These are phyloP conservation scores for Mortierella antarctica DNA, from an alignment of 192 early-diverging fungal genomes.

Conservation along the genomic window DNA sequence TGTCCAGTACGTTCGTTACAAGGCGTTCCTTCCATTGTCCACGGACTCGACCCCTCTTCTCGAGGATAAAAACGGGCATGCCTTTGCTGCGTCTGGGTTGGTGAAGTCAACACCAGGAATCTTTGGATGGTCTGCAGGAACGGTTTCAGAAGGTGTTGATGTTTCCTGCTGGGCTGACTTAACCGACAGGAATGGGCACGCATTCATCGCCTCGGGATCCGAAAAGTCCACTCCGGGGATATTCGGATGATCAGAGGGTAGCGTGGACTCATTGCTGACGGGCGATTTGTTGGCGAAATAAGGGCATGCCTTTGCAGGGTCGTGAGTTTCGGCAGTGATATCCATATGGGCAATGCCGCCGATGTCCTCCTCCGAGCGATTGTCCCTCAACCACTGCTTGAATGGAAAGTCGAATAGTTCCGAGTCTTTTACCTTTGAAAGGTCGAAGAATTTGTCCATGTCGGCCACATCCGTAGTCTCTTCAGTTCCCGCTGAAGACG, in stretches of 20 bases:
- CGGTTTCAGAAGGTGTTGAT: not conserved
- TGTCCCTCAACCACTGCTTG: conserved; percentile 14
- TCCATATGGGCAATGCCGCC: not conserved
- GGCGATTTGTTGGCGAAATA: conserved; percentile 13
- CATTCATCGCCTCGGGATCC: conserved; percentile 32
- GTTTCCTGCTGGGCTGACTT: conserved; percentile 16
- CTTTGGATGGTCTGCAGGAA: conserved; percentile 36
- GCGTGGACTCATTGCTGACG: not conserved
- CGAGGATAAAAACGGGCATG: conserved; percentile 39
- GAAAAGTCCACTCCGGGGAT: conserved; percentile 39
- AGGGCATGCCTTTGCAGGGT: conserved; percentile 21
- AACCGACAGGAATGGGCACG: conserved; percentile 39
- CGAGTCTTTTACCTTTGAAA: conserved; percentile 15
- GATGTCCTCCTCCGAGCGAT: conserved; percentile 17
- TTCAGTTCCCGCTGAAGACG: not conserved
- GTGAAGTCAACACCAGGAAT: conserved; percentile 48
- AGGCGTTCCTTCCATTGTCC: not conserved
- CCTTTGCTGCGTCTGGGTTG: conserved; percentile 27
- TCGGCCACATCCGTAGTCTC: not conserved
- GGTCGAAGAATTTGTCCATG: conserved; percentile 20
- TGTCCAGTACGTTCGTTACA: no score
- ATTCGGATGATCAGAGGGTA: conserved; percentile 41
- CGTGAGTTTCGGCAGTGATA: not conserved
- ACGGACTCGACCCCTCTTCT: not conserved
- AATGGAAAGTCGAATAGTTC: conserved; percentile 34